These are phyloP conservation scores for Kluyveromyces marxianus DNA, from an alignment of 1,139 yeast species.

Conservation along the genomic window DNA sequence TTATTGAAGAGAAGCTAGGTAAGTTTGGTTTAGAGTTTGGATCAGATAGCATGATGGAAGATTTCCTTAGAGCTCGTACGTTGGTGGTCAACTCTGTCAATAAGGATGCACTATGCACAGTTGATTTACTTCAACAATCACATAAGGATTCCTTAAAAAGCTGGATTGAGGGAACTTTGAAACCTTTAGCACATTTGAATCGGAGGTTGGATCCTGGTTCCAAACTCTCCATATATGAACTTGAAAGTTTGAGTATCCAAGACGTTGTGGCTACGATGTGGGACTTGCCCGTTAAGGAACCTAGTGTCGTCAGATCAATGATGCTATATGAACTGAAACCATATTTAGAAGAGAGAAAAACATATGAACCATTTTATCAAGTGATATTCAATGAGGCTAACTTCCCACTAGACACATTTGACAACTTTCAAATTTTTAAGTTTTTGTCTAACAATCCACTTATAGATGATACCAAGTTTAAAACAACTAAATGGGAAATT, in stretches of 20 bases:
- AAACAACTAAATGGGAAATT: slow-evolving; percentile 14
- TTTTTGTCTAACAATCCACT: slow-evolving; percentile 6
- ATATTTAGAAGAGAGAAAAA: slow-evolving; percentile 12
- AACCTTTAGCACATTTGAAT: slow-evolving; percentile 22
- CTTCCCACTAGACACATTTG: slow-evolving; percentile 14
- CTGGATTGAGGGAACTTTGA: slow-evolving; percentile 23
- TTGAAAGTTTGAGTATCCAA: slow-evolving; percentile 13
- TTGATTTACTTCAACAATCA: neutral
- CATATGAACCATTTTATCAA: slow-evolving; percentile 13
- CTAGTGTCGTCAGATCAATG: slow-evolving; percentile 4
- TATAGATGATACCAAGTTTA: neutral
- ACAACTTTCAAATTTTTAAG: slow-evolving; percentile 14
- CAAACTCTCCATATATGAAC: slow-evolving; percentile 15
- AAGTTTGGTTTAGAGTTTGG: slow-evolving; percentile 3
- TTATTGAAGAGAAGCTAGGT: slow-evolving; percentile 12
- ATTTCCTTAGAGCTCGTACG: slow-evolving; percentile 23
- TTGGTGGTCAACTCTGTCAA: slow-evolving; percentile 7
- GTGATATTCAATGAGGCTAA: slow-evolving; percentile 10
- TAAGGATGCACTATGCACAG: neutral
- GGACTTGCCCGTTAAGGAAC: slow-evolving; percentile 3
- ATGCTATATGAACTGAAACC: slow-evolving; percentile 19
- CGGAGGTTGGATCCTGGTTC: slow-evolving; percentile 9
- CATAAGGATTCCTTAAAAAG: neutral
- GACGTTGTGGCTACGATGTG: slow-evolving; percentile 14
- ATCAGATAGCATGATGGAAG: slow-evolving; percentile 6